Evolutionary conservation across 1,139 yeast species (phyloP).

Genomic region (Debaryomycetaceae sp.): DNA sequence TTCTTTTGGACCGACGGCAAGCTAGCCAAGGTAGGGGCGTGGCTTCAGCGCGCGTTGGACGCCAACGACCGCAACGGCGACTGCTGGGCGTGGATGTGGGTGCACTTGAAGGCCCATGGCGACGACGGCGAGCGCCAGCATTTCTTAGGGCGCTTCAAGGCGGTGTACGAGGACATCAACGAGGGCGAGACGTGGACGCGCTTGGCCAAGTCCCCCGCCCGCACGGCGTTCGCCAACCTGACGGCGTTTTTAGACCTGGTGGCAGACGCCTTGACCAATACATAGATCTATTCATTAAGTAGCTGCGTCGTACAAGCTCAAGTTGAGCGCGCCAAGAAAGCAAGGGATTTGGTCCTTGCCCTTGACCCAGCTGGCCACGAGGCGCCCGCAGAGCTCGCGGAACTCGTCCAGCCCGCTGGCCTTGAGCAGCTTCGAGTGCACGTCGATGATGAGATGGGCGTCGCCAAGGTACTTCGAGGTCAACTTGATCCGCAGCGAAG

Average conservation of each 20-base stretch:
- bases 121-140: conserved; percentile 18
- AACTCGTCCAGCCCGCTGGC: conserved; percentile 44
- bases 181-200: conserved; percentile 58
- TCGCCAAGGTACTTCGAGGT: conserved; percentile 48
- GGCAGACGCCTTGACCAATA: conserved; percentile 12
- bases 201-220: conserved; percentile 31
- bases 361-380: conserved; percentile 63
- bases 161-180: conserved; percentile 41
- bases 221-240: conserved; percentile 12
- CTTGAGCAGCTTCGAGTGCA: conserved; percentile 31
- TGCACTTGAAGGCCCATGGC: conserved; percentile 27
- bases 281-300: no score
- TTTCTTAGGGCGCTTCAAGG: conserved; percentile 18
- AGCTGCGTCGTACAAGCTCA: conserved; percentile 66
- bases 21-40: conserved; percentile 57
- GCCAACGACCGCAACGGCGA: conserved; percentile 67
- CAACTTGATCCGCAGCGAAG: conserved; percentile 52
- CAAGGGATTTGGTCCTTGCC: conserved; percentile 74
- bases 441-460: conserved; percentile 36
- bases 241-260: conserved; percentile 32
- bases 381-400: conserved; percentile 48
- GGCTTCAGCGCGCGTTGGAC: conserved; percentile 67
- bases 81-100: conserved; percentile 67
- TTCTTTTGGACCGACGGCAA: conserved; percentile 71
- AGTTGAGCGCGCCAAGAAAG: conserved; percentile 70